phyloP scores from a whole-genome alignment of 768 basidiomycete species.

The Strobilomyces echinocephalus region DNA sequence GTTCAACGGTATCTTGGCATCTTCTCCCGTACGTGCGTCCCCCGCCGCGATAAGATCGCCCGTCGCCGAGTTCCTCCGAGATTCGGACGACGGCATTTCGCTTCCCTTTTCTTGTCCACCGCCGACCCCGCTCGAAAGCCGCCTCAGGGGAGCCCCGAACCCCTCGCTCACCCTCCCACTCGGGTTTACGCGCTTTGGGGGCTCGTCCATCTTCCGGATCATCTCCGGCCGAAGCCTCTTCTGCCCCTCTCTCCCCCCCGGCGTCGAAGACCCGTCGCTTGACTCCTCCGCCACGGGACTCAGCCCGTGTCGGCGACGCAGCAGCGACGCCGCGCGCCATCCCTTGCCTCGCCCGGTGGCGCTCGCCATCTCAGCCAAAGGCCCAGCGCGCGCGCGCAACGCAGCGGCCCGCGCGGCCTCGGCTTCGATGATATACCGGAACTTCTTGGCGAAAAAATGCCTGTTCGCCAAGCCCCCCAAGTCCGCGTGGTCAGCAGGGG shows the following conservation, averaged over 20 bases:
- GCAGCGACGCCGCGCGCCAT: conserved; percentile 30
- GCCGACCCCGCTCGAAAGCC: conserved; percentile 6
- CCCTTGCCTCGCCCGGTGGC: conserved; percentile 10
- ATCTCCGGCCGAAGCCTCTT: conserved; percentile 56
- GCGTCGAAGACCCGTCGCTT: conserved; percentile 12
- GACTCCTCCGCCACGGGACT: conserved; percentile 24
- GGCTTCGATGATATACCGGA: conserved; percentile 51
- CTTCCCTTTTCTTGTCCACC: conserved; percentile 3
- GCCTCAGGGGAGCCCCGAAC: conserved; percentile 23
- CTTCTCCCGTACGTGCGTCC: neutral
- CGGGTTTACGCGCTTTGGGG: conserved; percentile 66
- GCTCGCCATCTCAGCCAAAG: conserved; percentile 20
- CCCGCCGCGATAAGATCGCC: neutral
- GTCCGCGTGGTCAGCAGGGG: no score
- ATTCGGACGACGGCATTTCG: conserved; percentile 6
- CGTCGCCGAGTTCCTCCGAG: neutral
- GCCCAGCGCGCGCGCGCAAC: conserved; percentile 17
- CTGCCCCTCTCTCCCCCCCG: conserved; percentile 22
- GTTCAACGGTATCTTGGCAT: neutral
- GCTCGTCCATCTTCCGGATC: conserved; percentile 70
- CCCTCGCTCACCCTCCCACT: conserved; percentile 65
- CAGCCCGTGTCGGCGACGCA: conserved; percentile 28
- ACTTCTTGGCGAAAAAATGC: conserved; percentile 67
- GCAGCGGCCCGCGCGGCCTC: conserved; percentile 32
- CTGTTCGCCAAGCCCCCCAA: conserved; percentile 30